These are phyloP conservation scores for Cadophora malorum DNA, from an alignment of 2,329 filamentous ascomycete genomes.

Conservation along the genomic window DNA sequence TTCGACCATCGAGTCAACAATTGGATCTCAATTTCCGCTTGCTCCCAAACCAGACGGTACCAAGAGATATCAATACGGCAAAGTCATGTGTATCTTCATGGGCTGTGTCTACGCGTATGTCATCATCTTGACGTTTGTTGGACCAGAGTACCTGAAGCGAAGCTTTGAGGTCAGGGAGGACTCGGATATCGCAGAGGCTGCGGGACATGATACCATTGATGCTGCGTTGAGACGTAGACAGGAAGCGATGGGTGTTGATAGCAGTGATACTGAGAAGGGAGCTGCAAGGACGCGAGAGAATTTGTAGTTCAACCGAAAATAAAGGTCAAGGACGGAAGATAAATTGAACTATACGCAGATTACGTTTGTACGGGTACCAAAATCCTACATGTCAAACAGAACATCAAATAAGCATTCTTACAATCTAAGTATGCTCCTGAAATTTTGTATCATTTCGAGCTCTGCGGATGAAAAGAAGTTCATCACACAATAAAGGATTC, in stretches of 20 bases:
- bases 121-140: constrained; percentile 43
- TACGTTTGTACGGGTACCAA: not conserved
- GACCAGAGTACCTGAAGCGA: constrained; percentile 55
- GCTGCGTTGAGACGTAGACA: constrained; percentile 39
- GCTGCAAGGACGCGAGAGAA: not conserved
- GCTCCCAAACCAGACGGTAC: constrained; percentile 52
- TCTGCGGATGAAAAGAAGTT: no score
- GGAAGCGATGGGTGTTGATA: constrained; percentile 24
- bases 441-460: no score
- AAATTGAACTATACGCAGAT: not conserved
- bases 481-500: no score
- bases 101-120: constrained; percentile 51
- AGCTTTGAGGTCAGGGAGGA: constrained; percentile 56
- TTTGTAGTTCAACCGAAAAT: not conserved
- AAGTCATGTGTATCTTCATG: constrained; percentile 92
- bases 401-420: no score
- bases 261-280: constrained; percentile 31
- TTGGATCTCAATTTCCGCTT: constrained; percentile 77
- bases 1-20: constrained; percentile 78
- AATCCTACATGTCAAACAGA: no score
- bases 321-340: not conserved
- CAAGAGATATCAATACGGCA: constrained; percentile 75
- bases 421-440: no score
- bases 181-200: constrained; percentile 52
- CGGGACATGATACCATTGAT: constrained; percentile 45